Conservation (phyloP, 345 rosid genomes). For the Melaleuca quinquenervia region DNA sequence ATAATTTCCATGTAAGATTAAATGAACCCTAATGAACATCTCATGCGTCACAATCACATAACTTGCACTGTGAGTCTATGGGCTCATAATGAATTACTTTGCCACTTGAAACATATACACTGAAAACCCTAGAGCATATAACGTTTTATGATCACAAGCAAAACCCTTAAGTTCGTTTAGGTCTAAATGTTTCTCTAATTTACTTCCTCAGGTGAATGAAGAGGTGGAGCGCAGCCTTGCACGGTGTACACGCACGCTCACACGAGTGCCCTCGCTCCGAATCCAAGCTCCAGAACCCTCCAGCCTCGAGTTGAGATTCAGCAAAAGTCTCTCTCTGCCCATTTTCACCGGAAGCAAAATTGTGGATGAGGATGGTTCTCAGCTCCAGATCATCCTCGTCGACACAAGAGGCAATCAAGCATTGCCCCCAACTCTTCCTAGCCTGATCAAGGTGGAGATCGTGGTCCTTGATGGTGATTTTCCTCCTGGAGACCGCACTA, state of each 20-base stretch:
- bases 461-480: constrained; percentile 84
- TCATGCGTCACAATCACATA: background rate
- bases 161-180: background rate
- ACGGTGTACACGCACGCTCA: constrained; percentile 13
- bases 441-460: constrained; percentile 50
- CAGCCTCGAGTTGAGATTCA: constrained; percentile 23
- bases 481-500: constrained; percentile 17
- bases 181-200: background rate
- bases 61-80: background rate
- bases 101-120: background rate
- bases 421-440: constrained; percentile 19
- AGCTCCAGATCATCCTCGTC: constrained; percentile 42
- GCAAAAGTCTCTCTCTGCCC: constrained; percentile 16
- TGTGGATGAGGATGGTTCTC: constrained; percentile 21
- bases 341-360: constrained; percentile 73
- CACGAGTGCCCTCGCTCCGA: constrained; percentile 33
- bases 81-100: background rate
- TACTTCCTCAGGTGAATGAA: constrained; percentile 48
- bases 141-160: background rate
- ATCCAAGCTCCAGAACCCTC: constrained; percentile 35
- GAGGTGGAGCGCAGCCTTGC: constrained; percentile 54
- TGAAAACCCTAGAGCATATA: background rate
- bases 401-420: constrained; percentile 13
- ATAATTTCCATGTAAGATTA: background rate
- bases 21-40: background rate